Percentiles rank a stretch among this genome's conserved stretches.
Evolutionary conservation across 2,329 filamentous ascomycete species (phyloP).

Genomic region (Epicoccum nigrum): DNA sequence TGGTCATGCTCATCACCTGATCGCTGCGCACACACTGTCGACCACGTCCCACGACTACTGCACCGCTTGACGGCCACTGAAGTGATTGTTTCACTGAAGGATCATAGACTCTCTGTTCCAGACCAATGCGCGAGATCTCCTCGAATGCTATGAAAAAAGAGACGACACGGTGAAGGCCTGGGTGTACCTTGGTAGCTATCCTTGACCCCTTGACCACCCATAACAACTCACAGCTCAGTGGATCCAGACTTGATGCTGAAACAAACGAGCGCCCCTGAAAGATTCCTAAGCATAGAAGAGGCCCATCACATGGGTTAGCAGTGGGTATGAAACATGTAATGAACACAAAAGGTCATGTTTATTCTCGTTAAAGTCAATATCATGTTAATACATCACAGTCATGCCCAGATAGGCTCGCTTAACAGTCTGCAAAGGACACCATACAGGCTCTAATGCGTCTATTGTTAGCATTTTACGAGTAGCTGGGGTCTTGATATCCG

Average conservation of each 20-base stretch:
- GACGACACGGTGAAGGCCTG: too few species aligned
- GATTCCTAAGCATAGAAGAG: conserved; percentile 1
- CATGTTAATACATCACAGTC: conserved; percentile 1
- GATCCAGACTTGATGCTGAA: conserved; percentile 2
- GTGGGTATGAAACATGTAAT: conserved; percentile 1
- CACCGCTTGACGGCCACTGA: too few species aligned
- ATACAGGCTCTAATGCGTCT: conserved; percentile 1
- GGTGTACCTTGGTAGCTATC: neutral
- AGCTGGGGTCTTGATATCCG: conserved; percentile 1
- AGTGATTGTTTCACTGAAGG: too few species aligned
- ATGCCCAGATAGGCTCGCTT: neutral
- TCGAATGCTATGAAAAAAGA: too few species aligned
- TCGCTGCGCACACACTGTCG: too few species aligned
- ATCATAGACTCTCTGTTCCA: too few species aligned
- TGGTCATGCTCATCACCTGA: too few species aligned
- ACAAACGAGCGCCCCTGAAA: conserved; percentile 1
- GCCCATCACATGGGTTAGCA: conserved; percentile 1
- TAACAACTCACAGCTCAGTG: conserved; percentile 1
- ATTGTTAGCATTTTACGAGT: conserved; percentile 1
- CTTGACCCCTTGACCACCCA: neutral
- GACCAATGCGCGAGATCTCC: too few species aligned
- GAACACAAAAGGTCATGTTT: neutral
- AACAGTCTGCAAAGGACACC: neutral
- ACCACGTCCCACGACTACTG: too few species aligned
- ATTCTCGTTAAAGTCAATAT: conserved; percentile 1